Evolutionary conservation across 768 basidiomycete species (phyloP), one percentile per base, ranked within the genome.

Genomic region (Rickenella mellea): DNA sequence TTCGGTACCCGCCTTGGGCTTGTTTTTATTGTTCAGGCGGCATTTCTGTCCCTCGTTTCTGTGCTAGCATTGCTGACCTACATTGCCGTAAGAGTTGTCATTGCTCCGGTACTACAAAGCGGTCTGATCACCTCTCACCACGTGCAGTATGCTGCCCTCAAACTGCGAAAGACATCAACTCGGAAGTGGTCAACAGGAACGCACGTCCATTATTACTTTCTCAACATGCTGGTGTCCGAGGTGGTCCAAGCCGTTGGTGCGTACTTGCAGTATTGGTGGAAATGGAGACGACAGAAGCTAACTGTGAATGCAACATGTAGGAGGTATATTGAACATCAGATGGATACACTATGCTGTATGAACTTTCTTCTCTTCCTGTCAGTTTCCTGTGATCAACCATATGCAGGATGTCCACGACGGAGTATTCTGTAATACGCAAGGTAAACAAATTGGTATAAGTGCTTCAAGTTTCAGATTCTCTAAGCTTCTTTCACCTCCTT

Each of bases 271-370:
- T n/a, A n/a, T n/a, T n/a, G n/a, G n/a, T n/a, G n/a, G n/a, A n/a
- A n/a, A n/a, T n/a, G n/a, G n/a, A n/a, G n/a, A n/a, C n/a, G n/a
- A n/a, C n/a, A n/a, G n/a, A n/a, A n/a, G n/a, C n/a, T n/a, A n/a
- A n/a, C n/a, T n/a, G n/a, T n/a, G n/a, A n/a, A n/a, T 22, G 17
- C 43, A 47, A 38, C 42, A 40, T 43, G n/a, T 43, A 67, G 66
- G 69, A 2, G 64, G 64, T 2, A 48, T 68, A 11, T 55, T 70
- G 48, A 52, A 64, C 40, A 48, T 64, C 24, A 55, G 50, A 46
- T 67, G 66, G 66, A 48, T 59, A 21, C 25, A 46, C 32, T 49
- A 57, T 22, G 58, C 55, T 21, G 65, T 66, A 43, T 37, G 62
- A 24, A 6, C n/a, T 35, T 14, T 30, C 27, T 26, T 36, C 22